These are phyloP conservation scores for Fusarium oligoseptatum DNA, from an alignment of 2,329 filamentous ascomycete genomes.

Conservation along the genomic window DNA sequence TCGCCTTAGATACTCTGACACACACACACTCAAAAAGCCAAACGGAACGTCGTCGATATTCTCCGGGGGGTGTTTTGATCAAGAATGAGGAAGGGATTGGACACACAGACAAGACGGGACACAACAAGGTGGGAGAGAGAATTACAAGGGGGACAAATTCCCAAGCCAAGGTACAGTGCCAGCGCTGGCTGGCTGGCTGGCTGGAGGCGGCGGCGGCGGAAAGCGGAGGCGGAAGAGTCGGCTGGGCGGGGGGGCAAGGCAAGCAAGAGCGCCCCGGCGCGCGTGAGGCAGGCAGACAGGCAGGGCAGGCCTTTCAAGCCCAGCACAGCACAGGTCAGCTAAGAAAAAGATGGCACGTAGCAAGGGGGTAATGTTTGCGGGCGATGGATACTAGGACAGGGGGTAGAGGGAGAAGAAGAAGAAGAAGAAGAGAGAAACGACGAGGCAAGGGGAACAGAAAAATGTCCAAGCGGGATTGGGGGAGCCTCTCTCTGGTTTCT, in stretches of 20 bases:
- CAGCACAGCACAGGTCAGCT: slow-evolving; percentile 5
- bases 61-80: slow-evolving; percentile 9
- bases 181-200: slow-evolving; percentile 15
- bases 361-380: background rate
- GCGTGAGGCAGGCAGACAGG: slow-evolving; percentile 4
- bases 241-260: slow-evolving; percentile 18
- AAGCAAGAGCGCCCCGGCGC: background rate
- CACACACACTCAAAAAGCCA: slow-evolving; percentile 24
- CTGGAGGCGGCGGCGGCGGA: slow-evolving; percentile 11
- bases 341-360: slow-evolving; percentile 8
- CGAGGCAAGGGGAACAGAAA: slow-evolving; percentile 1
- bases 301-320: slow-evolving; percentile 13
- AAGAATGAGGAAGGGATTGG: slow-evolving; percentile 25
- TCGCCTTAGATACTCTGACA: slow-evolving; percentile 1
- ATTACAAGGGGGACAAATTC: slow-evolving; percentile 41
- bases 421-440: background rate
- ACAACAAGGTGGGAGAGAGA: slow-evolving; percentile 21
- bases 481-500: slow-evolving; percentile 15
- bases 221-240: slow-evolving; percentile 34
- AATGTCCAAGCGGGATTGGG: slow-evolving; percentile 4
- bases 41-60: slow-evolving; percentile 7
- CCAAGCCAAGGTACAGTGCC: slow-evolving; percentile 12
- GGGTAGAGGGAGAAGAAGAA: slow-evolving; percentile 3
- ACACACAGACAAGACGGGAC: slow-evolving; percentile 25
- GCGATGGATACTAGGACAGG: background rate